phyloP scores from a whole-genome alignment of 345 rosid species.

The Salix suchowensis region DNA sequence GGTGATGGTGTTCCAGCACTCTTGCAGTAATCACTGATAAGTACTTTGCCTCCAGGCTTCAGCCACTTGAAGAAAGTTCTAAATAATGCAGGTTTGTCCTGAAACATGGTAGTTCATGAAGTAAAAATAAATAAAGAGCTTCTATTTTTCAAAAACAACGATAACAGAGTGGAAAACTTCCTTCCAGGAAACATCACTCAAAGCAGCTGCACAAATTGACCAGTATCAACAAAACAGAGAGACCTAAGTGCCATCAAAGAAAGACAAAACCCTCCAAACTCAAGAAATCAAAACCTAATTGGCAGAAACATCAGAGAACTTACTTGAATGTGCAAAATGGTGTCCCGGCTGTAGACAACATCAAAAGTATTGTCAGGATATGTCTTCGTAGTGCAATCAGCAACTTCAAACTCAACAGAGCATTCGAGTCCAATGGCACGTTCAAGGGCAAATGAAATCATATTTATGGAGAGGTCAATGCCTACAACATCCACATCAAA shows the following conservation, averaged over 20 bases:
- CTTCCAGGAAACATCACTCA: not conserved
- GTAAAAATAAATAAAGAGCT: not conserved
- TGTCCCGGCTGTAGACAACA: constrained; percentile 95
- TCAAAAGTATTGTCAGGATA: constrained; percentile 80
- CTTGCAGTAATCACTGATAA: constrained; percentile 86
- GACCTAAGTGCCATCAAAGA: not conserved
- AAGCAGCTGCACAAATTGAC: not conserved
- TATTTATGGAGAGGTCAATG: constrained; percentile 86
- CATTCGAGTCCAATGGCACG: constrained; percentile 86
- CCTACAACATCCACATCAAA: constrained; percentile 87
- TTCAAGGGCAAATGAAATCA: constrained; percentile 94
- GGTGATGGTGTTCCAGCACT: constrained; percentile 60
- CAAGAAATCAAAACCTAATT: not conserved
- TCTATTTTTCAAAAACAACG: not conserved
- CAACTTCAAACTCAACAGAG: constrained; percentile 91
- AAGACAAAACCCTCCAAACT: not conserved
- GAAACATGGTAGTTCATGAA: constrained; percentile 8
- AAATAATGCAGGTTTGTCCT: constrained; percentile 92
- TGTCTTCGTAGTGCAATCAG: constrained; percentile 84
- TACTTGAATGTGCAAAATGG: constrained; percentile 92
- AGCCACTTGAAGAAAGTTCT: constrained; percentile 86
- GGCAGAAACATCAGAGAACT: not conserved
- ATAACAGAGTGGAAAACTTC: not conserved
- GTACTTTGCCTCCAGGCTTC: constrained; percentile 93
- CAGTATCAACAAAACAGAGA: not conserved